Evolutionary conservation across 1,139 yeast species (phyloP), one percentile per base, ranked within the genome.

Genomic region (Komagataea norvegica): DNA sequence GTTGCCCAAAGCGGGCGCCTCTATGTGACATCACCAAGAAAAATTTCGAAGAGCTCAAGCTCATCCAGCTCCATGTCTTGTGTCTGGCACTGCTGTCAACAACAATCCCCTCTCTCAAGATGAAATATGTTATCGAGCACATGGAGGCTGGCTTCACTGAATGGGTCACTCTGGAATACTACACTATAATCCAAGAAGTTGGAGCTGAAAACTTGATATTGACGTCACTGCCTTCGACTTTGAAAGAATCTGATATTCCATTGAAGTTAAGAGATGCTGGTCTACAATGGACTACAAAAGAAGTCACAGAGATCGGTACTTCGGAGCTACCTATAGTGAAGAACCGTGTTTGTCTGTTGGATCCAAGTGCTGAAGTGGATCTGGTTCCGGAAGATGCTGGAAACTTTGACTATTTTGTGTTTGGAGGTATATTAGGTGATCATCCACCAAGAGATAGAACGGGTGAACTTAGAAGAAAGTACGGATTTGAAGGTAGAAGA

Each of bases 401-500:
- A 2, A 59, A 68, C 36, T 89, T 82, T 52, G 95, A 88, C 46
- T 89, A 82, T 64, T 89, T 89, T 52, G 86, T 91, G 11, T 89
- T 91, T 62, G 98, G 97, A 8, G 98, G 98, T 28, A 91, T 91
- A 40, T 71, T 91, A 34, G 98, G 98, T 4, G 94, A 89, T 47
- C 96, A 89, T 61, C 97, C 97, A 8, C 93, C 96, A 54, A 74
- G 95, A 51, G 97, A 91, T 57, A 78, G 97, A 60, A 91, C 98
- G 3, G 93, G 91, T 2, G 89, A 88, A 51, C 71, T 91, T 46
- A 74, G 95, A 55, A 62, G 61, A 29, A 83, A 83, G 54, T 80
- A 88, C 52, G 95, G 87, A 0, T 81, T 87, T 52, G 77, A 73
- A 3, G 95, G 96, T 11, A 79, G 91, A 61, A 73, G 95, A 57